Percentiles rank a stretch among this genome's conserved stretches.
Conservation (phyloP, 164 flowering plant genomes). For the Macadamia integrifolia region DNA sequence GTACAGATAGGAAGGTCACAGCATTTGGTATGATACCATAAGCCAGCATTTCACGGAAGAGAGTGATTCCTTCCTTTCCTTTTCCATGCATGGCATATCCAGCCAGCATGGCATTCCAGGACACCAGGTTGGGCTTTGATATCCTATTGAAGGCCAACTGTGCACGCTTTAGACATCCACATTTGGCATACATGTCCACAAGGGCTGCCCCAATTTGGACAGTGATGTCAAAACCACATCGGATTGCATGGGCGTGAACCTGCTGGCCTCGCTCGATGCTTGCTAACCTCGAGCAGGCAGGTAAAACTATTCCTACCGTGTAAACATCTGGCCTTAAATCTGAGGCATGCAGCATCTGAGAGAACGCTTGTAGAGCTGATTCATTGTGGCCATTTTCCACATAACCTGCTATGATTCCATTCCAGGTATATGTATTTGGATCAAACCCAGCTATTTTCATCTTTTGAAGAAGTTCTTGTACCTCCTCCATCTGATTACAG, state of each 20-base stretch:
- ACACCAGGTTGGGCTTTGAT: conserved; percentile 41
- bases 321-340: conserved; percentile 48
- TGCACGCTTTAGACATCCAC: conserved; percentile 47
- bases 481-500: conserved; percentile 29
- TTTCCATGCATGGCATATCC: conserved; percentile 69
- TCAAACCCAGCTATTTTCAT: conserved; percentile 52
- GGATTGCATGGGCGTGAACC: conserved; percentile 57
- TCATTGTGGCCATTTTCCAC: conserved; percentile 44
- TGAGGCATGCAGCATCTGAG: conserved; percentile 38
- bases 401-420: conserved; percentile 58
- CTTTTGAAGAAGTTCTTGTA: conserved; percentile 27
- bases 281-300: conserved; percentile 52
- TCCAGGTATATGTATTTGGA: conserved; percentile 61
- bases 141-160: conserved; percentile 32
- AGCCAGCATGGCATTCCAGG: conserved; percentile 62
- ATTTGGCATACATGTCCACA: conserved; percentile 78
- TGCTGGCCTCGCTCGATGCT: conserved; percentile 58
- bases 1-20: conserved; percentile 60
- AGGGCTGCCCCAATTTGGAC: conserved; percentile 54
- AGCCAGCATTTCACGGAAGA: conserved; percentile 42
- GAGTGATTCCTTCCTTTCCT: conserved; percentile 54
- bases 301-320: conserved; percentile 47
- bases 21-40: conserved; percentile 47
- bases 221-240: conserved; percentile 42
- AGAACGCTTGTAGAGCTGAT: conserved; percentile 41